These are phyloP conservation scores for Eleusine indica DNA, from an alignment of 176 grass and related monocot genomes.

Conservation along the genomic window DNA sequence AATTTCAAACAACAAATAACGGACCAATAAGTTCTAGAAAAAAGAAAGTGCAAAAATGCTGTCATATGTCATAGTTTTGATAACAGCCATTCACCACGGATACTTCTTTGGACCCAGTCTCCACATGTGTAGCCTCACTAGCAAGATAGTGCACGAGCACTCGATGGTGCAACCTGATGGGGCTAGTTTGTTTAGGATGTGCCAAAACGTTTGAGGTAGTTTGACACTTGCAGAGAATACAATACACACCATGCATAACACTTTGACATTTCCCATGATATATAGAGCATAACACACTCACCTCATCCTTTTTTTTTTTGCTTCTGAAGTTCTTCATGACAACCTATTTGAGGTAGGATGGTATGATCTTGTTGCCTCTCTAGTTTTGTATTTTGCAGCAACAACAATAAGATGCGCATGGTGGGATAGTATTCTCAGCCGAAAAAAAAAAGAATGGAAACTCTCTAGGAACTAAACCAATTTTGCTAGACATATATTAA, in stretches of 20 bases:
- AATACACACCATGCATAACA: not conserved
- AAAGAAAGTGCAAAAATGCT: too few relatives aligned
- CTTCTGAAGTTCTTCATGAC: not conserved
- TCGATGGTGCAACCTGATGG: not conserved
- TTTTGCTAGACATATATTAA: not conserved
- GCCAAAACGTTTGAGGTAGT: not conserved
- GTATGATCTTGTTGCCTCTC: not conserved
- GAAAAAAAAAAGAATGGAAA: not conserved
- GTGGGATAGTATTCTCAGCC: not conserved
- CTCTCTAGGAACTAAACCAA: not conserved
- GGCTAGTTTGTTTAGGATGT: not conserved
- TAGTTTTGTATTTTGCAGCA: not conserved
- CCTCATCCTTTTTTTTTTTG: slow-evolving; percentile 9
- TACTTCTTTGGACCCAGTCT: too few relatives aligned
- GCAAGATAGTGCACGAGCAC: too few relatives aligned
- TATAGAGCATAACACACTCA: not conserved
- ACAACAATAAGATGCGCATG: not conserved
- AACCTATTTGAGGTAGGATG: not conserved
- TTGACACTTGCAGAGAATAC: not conserved
- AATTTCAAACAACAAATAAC: too few relatives aligned
- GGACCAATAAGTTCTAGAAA: too few relatives aligned
- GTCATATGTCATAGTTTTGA: too few relatives aligned
- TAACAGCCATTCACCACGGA: too few relatives aligned
- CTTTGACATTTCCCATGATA: not conserved
- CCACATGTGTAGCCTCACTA: too few relatives aligned